phyloP scores from a whole-genome alignment of 2,329 filamentous ascomycete species.

The Epichloe brachyelytri region DNA sequence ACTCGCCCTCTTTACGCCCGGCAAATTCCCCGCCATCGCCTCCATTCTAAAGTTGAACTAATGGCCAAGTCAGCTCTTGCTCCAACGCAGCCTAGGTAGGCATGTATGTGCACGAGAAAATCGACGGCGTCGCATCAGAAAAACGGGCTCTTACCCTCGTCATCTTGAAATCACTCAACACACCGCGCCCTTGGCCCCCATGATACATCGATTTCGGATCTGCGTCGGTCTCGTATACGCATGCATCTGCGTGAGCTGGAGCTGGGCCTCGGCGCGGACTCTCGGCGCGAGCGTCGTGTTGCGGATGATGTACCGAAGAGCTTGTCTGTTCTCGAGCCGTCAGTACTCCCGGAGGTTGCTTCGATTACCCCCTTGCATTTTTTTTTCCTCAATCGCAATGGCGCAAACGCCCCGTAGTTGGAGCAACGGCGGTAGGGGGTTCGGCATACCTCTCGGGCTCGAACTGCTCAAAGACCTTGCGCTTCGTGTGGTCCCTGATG shows the following conservation, averaged over 20 bases:
- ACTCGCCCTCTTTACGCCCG: constrained; percentile 89
- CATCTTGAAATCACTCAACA: constrained; percentile 89
- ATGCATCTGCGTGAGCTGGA: constrained; percentile 91
- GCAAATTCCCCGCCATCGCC: constrained; percentile 71
- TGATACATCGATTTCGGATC: constrained; percentile 85
- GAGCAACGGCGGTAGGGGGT: not conserved
- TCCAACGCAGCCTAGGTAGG: not conserved
- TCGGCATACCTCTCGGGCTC: constrained; percentile 70
- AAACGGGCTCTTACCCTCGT: constrained; percentile 53
- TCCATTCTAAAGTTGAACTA: constrained; percentile 91
- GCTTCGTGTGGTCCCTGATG: constrained; percentile 93
- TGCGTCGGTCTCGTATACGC: constrained; percentile 87
- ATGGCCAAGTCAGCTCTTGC: constrained; percentile 14
- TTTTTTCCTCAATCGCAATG: not conserved
- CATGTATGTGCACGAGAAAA: not conserved
- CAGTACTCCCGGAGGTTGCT: too few relatives aligned
- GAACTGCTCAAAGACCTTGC: constrained; percentile 75
- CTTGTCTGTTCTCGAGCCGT: constrained; percentile 51
- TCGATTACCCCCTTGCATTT: not conserved
- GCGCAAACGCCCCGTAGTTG: not conserved
- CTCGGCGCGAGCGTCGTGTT: constrained; percentile 77
- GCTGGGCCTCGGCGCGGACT: constrained; percentile 79
- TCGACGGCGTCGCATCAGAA: not conserved
- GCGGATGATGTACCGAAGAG: constrained; percentile 80
- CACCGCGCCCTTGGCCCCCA: constrained; percentile 83